These are phyloP conservation scores for Strigomonas galati DNA, from an alignment of 208 protist genomes.

Conservation along the genomic window DNA sequence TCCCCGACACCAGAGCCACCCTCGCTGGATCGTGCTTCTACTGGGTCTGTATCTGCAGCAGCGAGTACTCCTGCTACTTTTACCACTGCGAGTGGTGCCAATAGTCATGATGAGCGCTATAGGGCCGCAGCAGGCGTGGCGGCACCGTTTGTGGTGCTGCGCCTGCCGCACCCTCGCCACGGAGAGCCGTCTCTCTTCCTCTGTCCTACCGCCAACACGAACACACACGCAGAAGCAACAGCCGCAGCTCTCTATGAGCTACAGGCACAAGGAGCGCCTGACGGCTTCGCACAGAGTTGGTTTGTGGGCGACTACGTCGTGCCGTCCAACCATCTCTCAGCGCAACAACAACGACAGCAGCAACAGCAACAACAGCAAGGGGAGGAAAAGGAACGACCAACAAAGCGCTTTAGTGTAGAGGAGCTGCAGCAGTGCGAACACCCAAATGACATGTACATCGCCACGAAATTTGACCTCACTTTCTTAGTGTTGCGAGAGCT, in stretches of 20 bases:
- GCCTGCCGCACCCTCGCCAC: conserved; percentile 67
- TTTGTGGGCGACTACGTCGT: conserved; percentile 23
- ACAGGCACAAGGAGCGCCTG: conserved; percentile 37
- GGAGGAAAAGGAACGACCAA: conserved; percentile 11
- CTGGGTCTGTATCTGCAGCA: no score
- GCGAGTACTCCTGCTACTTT: no score
- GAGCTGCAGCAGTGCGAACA: background rate
- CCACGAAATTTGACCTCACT: background rate
- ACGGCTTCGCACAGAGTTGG: conserved; percentile 56
- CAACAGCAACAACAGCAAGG: background rate
- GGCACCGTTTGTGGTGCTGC: conserved; percentile 16
- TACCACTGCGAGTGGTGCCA: background rate
- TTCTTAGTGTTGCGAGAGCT: background rate
- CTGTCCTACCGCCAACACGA: background rate
- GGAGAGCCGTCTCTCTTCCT: conserved; percentile 43
- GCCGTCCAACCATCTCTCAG: background rate
- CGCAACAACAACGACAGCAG: conserved; percentile 19
- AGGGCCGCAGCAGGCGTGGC: background rate
- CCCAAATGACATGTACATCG: background rate
- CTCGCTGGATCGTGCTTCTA: no score
- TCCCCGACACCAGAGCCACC: no score
- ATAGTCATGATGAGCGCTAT: background rate
- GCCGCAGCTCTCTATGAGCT: conserved; percentile 28
- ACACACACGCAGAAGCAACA: background rate
- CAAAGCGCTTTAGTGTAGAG: background rate